Conservation (phyloP, 208 protist species). For the Acanthamoeba sp. region DNA sequence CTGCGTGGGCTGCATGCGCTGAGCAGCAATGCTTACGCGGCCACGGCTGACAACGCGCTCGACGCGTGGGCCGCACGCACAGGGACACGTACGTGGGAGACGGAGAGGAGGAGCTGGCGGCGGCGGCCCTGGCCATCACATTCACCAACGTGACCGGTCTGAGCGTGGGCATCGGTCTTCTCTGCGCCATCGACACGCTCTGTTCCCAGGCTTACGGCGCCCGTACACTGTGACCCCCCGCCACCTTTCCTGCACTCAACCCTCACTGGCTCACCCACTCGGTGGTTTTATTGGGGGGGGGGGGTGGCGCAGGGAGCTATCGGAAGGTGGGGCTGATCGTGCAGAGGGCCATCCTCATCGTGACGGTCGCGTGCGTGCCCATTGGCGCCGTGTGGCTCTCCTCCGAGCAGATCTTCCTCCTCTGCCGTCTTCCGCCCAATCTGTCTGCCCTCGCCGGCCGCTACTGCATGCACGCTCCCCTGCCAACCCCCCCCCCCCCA, state of each 20-base stretch:
- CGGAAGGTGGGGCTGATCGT: slow-evolving; percentile 24
- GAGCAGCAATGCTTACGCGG: too few relatives aligned
- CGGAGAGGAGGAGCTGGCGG: slow-evolving; percentile 29
- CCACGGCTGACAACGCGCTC: background rate
- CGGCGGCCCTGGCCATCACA: slow-evolving; percentile 49
- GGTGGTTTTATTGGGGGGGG: too few relatives aligned
- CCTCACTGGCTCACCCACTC: too few relatives aligned
- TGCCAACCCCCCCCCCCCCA: background rate
- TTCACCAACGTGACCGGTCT: slow-evolving; percentile 60
- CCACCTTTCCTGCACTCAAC: too few relatives aligned
- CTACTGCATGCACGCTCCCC: background rate
- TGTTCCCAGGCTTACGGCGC: slow-evolving; percentile 45
- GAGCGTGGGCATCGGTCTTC: slow-evolving; percentile 34
- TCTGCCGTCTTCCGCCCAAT: background rate
- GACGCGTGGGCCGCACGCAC: too few relatives aligned
- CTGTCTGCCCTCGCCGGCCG: background rate
- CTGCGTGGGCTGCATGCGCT: background rate
- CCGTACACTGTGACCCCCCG: background rate
- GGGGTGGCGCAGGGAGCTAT: slow-evolving; percentile 13
- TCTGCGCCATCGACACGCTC: slow-evolving; percentile 35
- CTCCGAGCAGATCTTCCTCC: slow-evolving; percentile 35
- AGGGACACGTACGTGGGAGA: slow-evolving; percentile 38
- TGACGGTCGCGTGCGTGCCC: background rate
- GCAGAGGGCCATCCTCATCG: slow-evolving; percentile 20
- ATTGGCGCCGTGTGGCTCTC: background rate